phyloP scores from a whole-genome alignment of 1,284 basidiomycete species.

The Moesziomyces sp. region DNA sequence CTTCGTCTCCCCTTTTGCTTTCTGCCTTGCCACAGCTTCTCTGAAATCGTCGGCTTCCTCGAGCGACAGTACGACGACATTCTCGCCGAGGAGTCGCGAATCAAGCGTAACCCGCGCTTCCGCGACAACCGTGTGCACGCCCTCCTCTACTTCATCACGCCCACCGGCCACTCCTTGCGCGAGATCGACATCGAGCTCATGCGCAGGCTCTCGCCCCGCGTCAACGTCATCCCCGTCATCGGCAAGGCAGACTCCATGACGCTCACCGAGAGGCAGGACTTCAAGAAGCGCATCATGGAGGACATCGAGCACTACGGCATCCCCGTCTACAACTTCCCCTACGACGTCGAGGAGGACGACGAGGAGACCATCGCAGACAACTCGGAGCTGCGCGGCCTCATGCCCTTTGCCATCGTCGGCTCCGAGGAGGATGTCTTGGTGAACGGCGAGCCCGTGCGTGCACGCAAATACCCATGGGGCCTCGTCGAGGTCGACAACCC shows the following conservation, averaged over 20 bases:
- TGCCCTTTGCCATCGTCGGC: constrained; percentile 95
- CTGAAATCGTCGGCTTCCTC: constrained; percentile 93
- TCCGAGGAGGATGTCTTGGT: constrained; percentile 96
- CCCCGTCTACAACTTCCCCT: constrained; percentile 99
- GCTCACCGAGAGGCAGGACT: constrained; percentile 73
- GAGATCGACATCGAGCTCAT: constrained; percentile 91
- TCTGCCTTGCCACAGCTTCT: constrained; percentile 47
- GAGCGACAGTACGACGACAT: constrained; percentile 99
- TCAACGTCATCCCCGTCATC: constrained; percentile 98
- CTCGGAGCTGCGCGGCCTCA: constrained; percentile 67
- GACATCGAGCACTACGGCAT: constrained; percentile 99
- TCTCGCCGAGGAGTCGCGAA: constrained; percentile 96
- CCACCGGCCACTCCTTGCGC: constrained; percentile 85
- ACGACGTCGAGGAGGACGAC: constrained; percentile 97
- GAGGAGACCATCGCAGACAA: constrained; percentile 99
- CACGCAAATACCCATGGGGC: constrained; percentile 96
- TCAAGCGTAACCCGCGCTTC: constrained; percentile 99
- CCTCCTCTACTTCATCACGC: constrained; percentile 97
- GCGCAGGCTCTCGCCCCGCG: constrained; percentile 69
- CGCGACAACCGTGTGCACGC: constrained; percentile 91
- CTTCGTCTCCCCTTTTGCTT: no score
- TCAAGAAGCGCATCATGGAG: constrained; percentile 98
- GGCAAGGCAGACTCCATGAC: constrained; percentile 97
- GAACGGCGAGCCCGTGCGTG: constrained; percentile 88
- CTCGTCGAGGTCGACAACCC: constrained; percentile 98